A percentile compares a stretch with the other conserved stretches of the same genome.
These are phyloP conservation scores for Posidonia oceanica DNA, from an alignment of 116 monocot genomes.

Conservation along the genomic window DNA sequence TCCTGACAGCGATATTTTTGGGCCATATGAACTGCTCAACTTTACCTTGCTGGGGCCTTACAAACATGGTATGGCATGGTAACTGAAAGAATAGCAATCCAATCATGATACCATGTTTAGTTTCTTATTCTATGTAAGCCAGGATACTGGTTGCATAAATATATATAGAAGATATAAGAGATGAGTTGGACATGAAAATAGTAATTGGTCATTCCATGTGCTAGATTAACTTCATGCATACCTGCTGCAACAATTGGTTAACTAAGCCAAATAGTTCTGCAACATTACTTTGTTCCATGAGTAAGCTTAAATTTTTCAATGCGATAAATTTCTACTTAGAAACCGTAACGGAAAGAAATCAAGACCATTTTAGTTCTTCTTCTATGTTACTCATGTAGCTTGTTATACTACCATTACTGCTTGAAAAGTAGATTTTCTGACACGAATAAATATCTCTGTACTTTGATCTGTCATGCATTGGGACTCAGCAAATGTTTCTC, in stretches of 20 bases:
- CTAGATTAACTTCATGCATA: background rate
- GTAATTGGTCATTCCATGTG: too few species aligned
- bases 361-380: too few species aligned
- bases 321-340: too few species aligned
- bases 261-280: background rate
- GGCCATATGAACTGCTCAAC: slow-evolving; percentile 83
- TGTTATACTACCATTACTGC: too few species aligned
- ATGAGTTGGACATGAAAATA: too few species aligned
- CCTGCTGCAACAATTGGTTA: background rate
- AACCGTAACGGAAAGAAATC: too few species aligned
- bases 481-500: too few species aligned
- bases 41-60: slow-evolving; percentile 49
- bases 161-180: too few species aligned
- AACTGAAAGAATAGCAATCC: background rate
- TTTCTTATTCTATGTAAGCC: background rate
- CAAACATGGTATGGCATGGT: slow-evolving; percentile 36
- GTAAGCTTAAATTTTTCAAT: background rate
- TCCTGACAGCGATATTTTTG: slow-evolving; percentile 57
- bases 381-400: too few species aligned
- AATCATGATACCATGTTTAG: background rate
- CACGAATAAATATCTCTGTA: too few species aligned
- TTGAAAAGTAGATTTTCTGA: too few species aligned
- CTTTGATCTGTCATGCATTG: too few species aligned
- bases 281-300: background rate
- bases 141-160: background rate